phyloP scores from a whole-genome alignment of 1,284 basidiomycete genomes.

The Marasmius oreades region DNA sequence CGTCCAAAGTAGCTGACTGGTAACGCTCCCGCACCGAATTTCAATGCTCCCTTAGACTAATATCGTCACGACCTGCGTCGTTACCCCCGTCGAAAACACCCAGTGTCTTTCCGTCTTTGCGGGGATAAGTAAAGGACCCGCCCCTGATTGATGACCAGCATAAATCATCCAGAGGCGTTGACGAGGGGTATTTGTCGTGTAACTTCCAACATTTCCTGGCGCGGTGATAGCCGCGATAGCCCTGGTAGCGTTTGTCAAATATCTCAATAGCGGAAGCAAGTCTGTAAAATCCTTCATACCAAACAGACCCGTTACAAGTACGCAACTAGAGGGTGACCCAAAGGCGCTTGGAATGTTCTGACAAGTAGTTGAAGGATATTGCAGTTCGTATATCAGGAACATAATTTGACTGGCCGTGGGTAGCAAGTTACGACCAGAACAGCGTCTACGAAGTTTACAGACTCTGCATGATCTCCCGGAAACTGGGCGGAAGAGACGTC shows the following conservation, averaged over 20 bases:
- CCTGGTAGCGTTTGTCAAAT: constrained; percentile 54
- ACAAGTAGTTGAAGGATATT: constrained; percentile 66
- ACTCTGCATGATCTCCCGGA: constrained; percentile 58
- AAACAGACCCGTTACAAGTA: constrained; percentile 59
- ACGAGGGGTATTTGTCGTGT: constrained; percentile 55
- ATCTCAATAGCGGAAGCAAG: constrained; percentile 2
- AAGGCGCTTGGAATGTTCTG: constrained; percentile 72
- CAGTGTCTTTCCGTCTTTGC: constrained; percentile 19
- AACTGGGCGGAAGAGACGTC: constrained; percentile 36
- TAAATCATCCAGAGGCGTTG: constrained; percentile 49
- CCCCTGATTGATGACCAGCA: constrained; percentile 61
- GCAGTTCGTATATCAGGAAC: constrained; percentile 73
- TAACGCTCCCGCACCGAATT: constrained; percentile 51
- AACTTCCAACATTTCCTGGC: constrained; percentile 78
- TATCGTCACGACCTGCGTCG: constrained; percentile 26
- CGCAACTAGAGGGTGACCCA: constrained; percentile 57
- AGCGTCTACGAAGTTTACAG: constrained; percentile 66
- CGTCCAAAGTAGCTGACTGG: constrained; percentile 39
- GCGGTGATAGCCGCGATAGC: constrained; percentile 75
- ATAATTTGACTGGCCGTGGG: constrained; percentile 57
- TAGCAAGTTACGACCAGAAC: constrained; percentile 63
- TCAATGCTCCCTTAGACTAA: constrained; percentile 57
- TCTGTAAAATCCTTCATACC: constrained; percentile 41
- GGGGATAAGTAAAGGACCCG: constrained; percentile 33
- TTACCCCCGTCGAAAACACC: constrained; percentile 27